Base-by-base conservation (phyloP, 2,329 filamentous ascomycete species). In the Fusarium sp. region DNA sequence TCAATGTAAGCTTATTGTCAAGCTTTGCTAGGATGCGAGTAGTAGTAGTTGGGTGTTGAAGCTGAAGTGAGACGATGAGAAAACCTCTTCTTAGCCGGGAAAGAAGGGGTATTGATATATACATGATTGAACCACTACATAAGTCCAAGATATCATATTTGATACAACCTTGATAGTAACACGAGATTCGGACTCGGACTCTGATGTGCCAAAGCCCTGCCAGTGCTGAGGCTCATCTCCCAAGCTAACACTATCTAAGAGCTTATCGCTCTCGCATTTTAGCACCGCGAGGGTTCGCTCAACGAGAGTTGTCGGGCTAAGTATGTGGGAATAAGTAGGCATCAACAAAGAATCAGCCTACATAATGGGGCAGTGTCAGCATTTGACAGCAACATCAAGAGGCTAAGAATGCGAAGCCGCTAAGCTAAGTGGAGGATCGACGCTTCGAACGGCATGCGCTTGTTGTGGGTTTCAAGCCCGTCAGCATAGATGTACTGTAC, bases 301-400 rank as follows among this genome's bases (percentile, higher is more conserved):
- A 33, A 28, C 57, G 56, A 54, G 26, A 26, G 38, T 45, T 44
- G 56, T 38, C 31, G 49, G 41, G 36, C 23, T 23, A 60, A 49
- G 26, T 30, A 16, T 11, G 28, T 38, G 37, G 46, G 33, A 61
- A 62, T 33, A 26, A 31, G 45, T 26, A 36, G 44, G 44, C 44
- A 44, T 61, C 18, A 28, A 33, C 18, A 38, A 37, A 36, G 33
- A 54, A 61, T 61, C 47, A 65, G 66, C 62, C 66, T 63, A 62
- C 13, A 36, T 40, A 51, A 70, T 8, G 57, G 47, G 66, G 49
- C 66, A 36, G 66, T 69, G 66, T 63, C 57, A 68, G 57, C 62
- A 57, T 23, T 28, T 23, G 28, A 45, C 28, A 30, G 26, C 5
- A n/a, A 7, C 34, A 36, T 5, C n/a, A 4, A 36, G 34, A 37